Evolutionary conservation across 331 rosid genomes (phyloP), one percentile per base, ranked within the genome.

Genomic region (Quercus lobata): DNA sequence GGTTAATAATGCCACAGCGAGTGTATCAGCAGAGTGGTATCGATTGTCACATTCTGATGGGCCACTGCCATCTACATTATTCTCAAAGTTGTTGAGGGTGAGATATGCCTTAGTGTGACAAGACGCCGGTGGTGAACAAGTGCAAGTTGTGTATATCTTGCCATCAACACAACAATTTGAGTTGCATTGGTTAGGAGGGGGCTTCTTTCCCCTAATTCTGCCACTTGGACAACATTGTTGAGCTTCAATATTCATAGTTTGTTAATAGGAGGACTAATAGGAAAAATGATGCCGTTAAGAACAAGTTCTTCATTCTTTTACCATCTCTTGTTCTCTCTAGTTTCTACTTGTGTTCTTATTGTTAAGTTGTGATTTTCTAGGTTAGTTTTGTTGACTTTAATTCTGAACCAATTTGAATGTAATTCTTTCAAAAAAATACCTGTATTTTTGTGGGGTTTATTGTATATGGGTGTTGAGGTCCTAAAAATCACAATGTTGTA

Each of bases 11-110:
- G 91, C 83, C 11, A 83, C 89, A 2, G 76, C 69, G 0, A 80
- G 84, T 0, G 74, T 81, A 73, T 70, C 35, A 56, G 78, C 81
- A 5, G 70, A 71, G 77, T 85, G 87, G 52, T 76, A 83, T 3
- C n/a, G 12, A 10, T 74, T 65, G 74, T 85, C 88, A 24, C 88
- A 85, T 75, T 78, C 73, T 0, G 86, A 81, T 8, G 84, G 81
- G 21, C 17, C 72, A 1, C 78, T 74, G 0, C 91, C 88, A 11
- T 83, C 86, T 2, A 82, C 80, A 0, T 79, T 76, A 3, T 57
- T 29, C 82, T 78, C 69, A n/a, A 80, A 88, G 58, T 77, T 85
- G 24, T 76, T 78, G 1, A 81, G 72, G 8, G 91, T 83, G n/a
- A 85, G 82, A 4, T 54, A 29, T 12, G 88, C 91, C 34, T 76